phyloP scores from a whole-genome alignment of 495 filamentous ascomycete genomes.

The Penicillium simplicissimum region DNA sequence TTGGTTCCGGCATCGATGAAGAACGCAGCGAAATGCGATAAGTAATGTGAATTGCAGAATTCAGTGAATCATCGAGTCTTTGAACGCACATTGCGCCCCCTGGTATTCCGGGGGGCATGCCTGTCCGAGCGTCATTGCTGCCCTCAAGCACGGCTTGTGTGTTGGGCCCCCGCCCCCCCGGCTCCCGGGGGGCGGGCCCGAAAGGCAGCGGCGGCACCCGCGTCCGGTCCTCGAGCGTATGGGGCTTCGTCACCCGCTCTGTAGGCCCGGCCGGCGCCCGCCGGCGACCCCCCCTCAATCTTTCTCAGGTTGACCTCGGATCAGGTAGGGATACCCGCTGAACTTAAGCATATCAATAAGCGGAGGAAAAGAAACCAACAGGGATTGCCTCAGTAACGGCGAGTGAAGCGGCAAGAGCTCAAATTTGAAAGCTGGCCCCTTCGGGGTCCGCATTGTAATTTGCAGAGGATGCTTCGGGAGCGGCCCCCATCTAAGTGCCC shows the following conservation, averaged over 20 bases:
- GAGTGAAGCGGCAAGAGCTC: too few species aligned
- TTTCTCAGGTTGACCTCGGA: conserved; percentile 58
- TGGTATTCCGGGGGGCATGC: conserved; percentile 63
- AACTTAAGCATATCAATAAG: conserved; percentile 68
- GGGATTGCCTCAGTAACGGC: too few species aligned
- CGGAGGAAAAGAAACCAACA: too few species aligned
- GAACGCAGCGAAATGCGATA: conserved; percentile 73
- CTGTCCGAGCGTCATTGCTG: too few species aligned
- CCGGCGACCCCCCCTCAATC: conserved; percentile 20
- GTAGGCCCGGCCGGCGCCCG: conserved; percentile 20
- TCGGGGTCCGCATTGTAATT: too few species aligned
- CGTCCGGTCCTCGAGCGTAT: conserved; percentile 44
- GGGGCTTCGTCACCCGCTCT: conserved; percentile 37
- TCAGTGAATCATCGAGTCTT: conserved; percentile 75
- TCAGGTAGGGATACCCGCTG: conserved; percentile 63
- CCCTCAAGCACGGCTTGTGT: too few species aligned
- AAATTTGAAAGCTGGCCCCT: too few species aligned
- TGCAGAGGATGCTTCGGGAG: too few species aligned
- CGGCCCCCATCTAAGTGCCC: too few species aligned
- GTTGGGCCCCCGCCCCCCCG: too few species aligned
- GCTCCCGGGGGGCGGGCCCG: conserved; percentile 33
- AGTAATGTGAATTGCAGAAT: conserved; percentile 75
- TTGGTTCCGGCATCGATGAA: conserved; percentile 73
- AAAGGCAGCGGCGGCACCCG: conserved; percentile 23
- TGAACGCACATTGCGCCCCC: conserved; percentile 68